phyloP scores from a whole-genome alignment of 768 basidiomycete genomes.

The Collybia sordida region DNA sequence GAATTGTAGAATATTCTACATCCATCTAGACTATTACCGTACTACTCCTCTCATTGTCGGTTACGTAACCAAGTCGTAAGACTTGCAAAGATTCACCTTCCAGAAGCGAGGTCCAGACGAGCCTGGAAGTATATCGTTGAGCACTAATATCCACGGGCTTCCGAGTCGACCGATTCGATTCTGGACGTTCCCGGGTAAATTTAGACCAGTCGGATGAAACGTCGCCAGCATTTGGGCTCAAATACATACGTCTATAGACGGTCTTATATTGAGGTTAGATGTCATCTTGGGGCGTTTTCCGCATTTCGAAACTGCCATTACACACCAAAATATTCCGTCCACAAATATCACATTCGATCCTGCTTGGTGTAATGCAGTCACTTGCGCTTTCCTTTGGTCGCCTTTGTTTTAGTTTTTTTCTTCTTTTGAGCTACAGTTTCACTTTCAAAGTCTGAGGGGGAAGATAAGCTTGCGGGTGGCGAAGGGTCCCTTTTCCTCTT shows the following conservation, averaged over 20 bases:
- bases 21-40: conserved; percentile 4
- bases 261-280: too few species aligned
- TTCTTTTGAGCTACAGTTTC: conserved; percentile 30
- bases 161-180: too few species aligned
- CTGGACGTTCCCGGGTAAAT: too few species aligned
- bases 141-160: too few species aligned
- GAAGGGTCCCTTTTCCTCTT: conserved; percentile 37
- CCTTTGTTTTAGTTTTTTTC: conserved; percentile 19
- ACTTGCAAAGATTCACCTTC: too few species aligned
- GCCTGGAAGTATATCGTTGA: neutral
- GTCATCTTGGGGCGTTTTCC: neutral
- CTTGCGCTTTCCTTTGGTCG: conserved; percentile 12
- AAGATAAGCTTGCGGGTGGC: conserved; percentile 10
- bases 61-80: too few species aligned
- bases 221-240: too few species aligned
- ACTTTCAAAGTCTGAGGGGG: conserved; percentile 12
- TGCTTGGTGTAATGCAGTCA: conserved; percentile 8
- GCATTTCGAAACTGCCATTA: conserved; percentile 1
- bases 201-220: too few species aligned
- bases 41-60: neutral
- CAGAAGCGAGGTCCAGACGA: too few species aligned
- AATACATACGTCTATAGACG: too few species aligned
- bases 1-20: conserved; percentile 2
- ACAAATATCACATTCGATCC: conserved; percentile 5
- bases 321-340: neutral